A percentile compares a stretch with the other conserved stretches of the same genome.
phyloP scores from a whole-genome alignment of 768 basidiomycete species.

The Pholiota microspora region DNA sequence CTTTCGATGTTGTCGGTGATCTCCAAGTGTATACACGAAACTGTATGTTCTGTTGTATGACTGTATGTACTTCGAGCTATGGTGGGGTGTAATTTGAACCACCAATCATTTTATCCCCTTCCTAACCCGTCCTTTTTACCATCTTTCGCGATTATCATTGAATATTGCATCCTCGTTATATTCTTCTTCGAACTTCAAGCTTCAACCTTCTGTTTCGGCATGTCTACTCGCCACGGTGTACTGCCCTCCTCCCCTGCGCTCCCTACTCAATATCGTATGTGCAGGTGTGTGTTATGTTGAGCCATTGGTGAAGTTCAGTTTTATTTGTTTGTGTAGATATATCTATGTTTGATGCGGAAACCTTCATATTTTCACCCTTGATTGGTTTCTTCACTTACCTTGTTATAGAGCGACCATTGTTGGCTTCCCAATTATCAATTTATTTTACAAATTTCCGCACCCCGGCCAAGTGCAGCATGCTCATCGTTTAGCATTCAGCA shows the following conservation, averaged over 20 bases:
- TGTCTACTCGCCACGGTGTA: neutral
- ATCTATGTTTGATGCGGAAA: neutral
- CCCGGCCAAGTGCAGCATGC: no score
- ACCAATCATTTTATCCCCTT: neutral
- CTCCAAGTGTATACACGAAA: conserved; percentile 4
- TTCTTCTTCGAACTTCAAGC: neutral
- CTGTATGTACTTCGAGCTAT: conserved; percentile 5
- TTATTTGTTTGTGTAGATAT: neutral
- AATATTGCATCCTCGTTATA: neutral
- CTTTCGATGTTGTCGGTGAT: conserved; percentile 24
- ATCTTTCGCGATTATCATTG: no score
- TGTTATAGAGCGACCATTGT: neutral
- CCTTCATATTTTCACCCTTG: neutral
- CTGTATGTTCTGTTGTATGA: conserved; percentile 9
- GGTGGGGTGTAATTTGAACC: neutral
- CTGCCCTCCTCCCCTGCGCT: neutral
- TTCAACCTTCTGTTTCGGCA: neutral
- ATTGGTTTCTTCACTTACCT: neutral
- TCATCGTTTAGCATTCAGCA: no score
- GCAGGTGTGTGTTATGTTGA: neutral
- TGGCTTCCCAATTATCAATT: neutral
- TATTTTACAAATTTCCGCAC: no score
- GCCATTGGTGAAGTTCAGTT: neutral
- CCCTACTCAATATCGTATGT: neutral
- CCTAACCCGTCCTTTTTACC: neutral